A percentile compares a stretch with the other conserved stretches of the same genome.
Evolutionary conservation across 495 filamentous ascomycete genomes (phyloP).

Genomic region (Neurospora tetraspora): DNA sequence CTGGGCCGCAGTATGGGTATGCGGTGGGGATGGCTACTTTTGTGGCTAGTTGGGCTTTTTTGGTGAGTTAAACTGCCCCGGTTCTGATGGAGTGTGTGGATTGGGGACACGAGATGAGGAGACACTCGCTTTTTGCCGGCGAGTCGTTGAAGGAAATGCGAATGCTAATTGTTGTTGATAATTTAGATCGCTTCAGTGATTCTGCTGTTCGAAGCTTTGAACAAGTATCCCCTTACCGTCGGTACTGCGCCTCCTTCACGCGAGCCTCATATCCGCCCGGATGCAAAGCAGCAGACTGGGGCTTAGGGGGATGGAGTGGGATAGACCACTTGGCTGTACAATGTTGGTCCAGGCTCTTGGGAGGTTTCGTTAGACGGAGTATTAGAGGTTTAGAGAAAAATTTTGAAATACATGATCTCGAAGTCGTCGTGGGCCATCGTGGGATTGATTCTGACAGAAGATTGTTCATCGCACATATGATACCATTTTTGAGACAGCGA

Average conservation of each 20-base stretch:
- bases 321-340: not conserved
- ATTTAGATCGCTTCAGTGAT: conserved; percentile 44
- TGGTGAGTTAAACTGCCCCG: conserved; percentile 21
- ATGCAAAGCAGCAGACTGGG: not conserved
- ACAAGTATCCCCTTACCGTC: conserved; percentile 49
- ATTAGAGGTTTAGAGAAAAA: not conserved
- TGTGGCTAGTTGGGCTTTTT: conserved; percentile 60
- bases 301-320: not conserved
- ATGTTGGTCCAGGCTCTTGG: not conserved
- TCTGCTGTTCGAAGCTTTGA: conserved; percentile 56
- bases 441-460: not conserved
- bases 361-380: not conserved
- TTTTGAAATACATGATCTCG: not conserved
- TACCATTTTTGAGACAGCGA: not conserved
- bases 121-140: not conserved
- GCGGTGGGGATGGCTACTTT: conserved; percentile 51
- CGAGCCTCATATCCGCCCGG: not conserved
- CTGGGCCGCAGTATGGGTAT: conserved; percentile 42
- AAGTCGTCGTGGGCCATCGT: not conserved
- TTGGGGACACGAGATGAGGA: not conserved
- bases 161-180: not conserved
- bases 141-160: not conserved
- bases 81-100: too few relatives aligned
- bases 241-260: not conserved
- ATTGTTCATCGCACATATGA: not conserved